phyloP scores from a whole-genome alignment of 805 yeast species.

The Teunomyces kruisii region DNA sequence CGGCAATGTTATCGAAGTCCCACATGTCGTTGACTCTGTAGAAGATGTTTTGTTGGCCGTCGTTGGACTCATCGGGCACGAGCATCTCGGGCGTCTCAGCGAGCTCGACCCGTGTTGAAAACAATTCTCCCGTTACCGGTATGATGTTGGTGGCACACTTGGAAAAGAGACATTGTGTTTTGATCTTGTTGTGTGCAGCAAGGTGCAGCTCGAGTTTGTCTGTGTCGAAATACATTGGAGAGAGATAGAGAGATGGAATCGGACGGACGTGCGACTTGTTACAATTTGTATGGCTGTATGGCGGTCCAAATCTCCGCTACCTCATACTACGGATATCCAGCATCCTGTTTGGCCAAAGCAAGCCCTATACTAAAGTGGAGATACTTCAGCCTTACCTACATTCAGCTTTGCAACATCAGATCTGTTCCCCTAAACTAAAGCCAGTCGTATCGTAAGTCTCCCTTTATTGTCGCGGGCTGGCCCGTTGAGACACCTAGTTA shows the following conservation, averaged over 20 bases:
- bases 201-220: not conserved
- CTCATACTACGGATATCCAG: too few relatives aligned
- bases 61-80: constrained; percentile 4
- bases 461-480: not conserved
- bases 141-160: constrained; percentile 24
- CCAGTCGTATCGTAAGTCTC: too few relatives aligned
- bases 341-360: too few relatives aligned
- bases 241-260: too few relatives aligned
- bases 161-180: constrained; percentile 20
- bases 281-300: too few relatives aligned
- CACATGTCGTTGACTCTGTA: constrained; percentile 58
- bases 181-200: constrained; percentile 4
- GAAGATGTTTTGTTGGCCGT: constrained; percentile 22
- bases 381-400: too few relatives aligned
- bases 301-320: too few relatives aligned
- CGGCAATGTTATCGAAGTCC: constrained; percentile 81
- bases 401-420: too few relatives aligned
- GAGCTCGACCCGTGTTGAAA: constrained; percentile 1
- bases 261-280: too few relatives aligned
- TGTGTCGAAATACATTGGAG: not conserved
- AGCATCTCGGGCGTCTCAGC: constrained; percentile 3
- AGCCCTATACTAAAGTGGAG: too few relatives aligned
- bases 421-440: too few relatives aligned
- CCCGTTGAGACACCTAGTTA: not conserved
- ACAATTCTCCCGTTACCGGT: constrained; percentile 13